Conservation (phyloP, 2,329 filamentous ascomycete species). For the Pyrenochaeta sp. region DNA sequence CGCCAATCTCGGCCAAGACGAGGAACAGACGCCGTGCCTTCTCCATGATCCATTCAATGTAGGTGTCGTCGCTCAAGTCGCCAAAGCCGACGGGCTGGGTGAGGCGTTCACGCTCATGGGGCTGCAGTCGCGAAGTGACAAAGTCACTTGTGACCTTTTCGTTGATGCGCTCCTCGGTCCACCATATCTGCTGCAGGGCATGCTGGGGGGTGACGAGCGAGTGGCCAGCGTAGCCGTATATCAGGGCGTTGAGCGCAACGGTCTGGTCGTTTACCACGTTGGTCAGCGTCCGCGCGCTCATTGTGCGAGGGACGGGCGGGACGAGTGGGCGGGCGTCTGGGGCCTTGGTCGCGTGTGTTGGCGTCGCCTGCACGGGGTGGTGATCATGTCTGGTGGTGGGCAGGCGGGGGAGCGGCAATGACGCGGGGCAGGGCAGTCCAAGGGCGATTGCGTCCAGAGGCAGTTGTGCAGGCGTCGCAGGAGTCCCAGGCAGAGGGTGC, state of each 20-base stretch:
- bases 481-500: slow-evolving; percentile 1
- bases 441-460: too few species aligned
- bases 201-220: slow-evolving; percentile 59
- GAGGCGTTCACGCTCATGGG: slow-evolving; percentile 68
- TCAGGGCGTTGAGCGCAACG: slow-evolving; percentile 57
- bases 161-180: slow-evolving; percentile 74
- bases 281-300: slow-evolving; percentile 49
- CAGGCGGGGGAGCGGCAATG: slow-evolving; percentile 11
- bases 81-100: slow-evolving; percentile 71
- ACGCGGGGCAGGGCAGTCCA: slow-evolving; percentile 10
- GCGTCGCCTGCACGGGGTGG: slow-evolving; percentile 22
- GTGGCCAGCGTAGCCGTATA: slow-evolving; percentile 60
- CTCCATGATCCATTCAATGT: slow-evolving; percentile 78
- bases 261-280: slow-evolving; percentile 53
- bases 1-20: slow-evolving; percentile 72
- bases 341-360: slow-evolving; percentile 25
- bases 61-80: slow-evolving; percentile 74
- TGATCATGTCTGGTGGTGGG: slow-evolving; percentile 34
- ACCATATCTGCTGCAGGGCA: slow-evolving; percentile 67
- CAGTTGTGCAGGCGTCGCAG: neutral
- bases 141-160: slow-evolving; percentile 73
- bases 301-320: slow-evolving; percentile 23
- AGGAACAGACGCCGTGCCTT: slow-evolving; percentile 75
- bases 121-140: slow-evolving; percentile 69
- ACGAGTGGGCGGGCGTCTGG: slow-evolving; percentile 15